These are phyloP conservation scores for Gracilaria domingensis DNA, from an alignment of 23 red algal species.

Conservation along the genomic window DNA sequence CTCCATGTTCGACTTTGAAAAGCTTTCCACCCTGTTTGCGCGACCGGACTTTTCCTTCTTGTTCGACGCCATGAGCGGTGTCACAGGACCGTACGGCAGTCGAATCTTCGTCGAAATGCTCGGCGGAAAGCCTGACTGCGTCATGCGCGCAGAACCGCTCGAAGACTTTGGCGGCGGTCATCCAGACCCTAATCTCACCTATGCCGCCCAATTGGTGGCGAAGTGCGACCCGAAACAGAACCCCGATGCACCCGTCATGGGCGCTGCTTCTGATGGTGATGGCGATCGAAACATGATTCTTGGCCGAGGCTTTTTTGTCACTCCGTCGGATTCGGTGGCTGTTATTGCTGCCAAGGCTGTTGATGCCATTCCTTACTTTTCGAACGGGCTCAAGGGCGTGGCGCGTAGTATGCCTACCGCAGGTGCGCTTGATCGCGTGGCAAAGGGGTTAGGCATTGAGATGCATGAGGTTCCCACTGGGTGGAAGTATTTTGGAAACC, in stretches of 20 bases:
- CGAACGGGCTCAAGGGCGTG: slow-evolving; percentile 76
- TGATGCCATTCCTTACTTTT: slow-evolving; percentile 87
- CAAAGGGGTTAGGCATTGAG: slow-evolving; percentile 71
- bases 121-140: slow-evolving; percentile 53
- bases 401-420: slow-evolving; percentile 98
- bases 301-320: slow-evolving; percentile 94
- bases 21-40: slow-evolving; percentile 55
- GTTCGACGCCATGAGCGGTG: slow-evolving; percentile 94
- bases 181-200: slow-evolving; percentile 95
- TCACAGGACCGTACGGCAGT: slow-evolving; percentile 88
- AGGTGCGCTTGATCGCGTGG: slow-evolving; percentile 86
- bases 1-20: slow-evolving; percentile 94
- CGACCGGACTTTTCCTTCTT: slow-evolving; percentile 85
- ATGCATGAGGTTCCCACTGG: slow-evolving; percentile 94
- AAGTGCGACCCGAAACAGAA: slow-evolving; percentile 69
- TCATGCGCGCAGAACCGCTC: slow-evolving; percentile 76
- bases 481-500: slow-evolving; percentile 98
- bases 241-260: slow-evolving; percentile 76
- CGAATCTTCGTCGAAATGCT: slow-evolving; percentile 90
- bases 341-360: slow-evolving; percentile 86
- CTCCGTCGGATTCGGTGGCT: slow-evolving; percentile 94
- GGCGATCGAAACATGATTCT: slow-evolving; percentile 99
- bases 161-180: slow-evolving; percentile 98
- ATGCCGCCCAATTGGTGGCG: slow-evolving; percentile 89
- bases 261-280: slow-evolving; percentile 97